Base-by-base conservation (phyloP, 2,329 filamentous ascomycete species). In the Ceratocystis eucalypticola region DNA sequence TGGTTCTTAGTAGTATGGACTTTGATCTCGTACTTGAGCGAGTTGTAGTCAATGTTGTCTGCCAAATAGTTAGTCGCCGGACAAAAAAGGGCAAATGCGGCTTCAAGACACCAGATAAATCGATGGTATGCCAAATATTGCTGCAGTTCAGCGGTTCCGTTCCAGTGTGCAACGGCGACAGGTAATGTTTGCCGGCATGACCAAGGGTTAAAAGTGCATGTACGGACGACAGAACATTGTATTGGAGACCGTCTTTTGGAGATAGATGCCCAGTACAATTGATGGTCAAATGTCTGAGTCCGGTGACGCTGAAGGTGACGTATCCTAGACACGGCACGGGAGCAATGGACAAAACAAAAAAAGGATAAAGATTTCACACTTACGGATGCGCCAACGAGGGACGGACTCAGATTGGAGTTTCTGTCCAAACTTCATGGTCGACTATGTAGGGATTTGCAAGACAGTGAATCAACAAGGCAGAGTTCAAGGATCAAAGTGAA, bases 1-100 rank as follows among this genome's bases (percentile, higher is more conserved):
- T 88, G 84, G 74, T 87, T 84, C 57, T 82, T 83, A 12, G 86
- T 87, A 1, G 90, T 95, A 73, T 91, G 84, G 68, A 82, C 82
- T 75, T 93, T 94, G 79, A 95, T 93, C 72, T 89, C 81, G 74
- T 89, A 82, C 76, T 95, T 95, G 69, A 95, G 82, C 62, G 88
- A 88, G 74, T 93, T 90, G 79, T 95, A 95, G 75, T 94, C 90
- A 75, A 95, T 85, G 75, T 95, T 94, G 74, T 92, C 87, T 90
- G 74, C 44, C 28, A 20, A n/a, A 59, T 48, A 28, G 64, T 66
- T 62, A 66, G 64, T 45, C 46, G 37, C 55, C 15, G 57, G 37
- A 41, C 28, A 50, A 46, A 65, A n/a, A 6, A 30, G 12, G 55
- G 8, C 22, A 20, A 17, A 50, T n/a, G 10, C 48, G 61, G 48